These are phyloP conservation scores for Colletotrichum euphorbiae DNA, from an alignment of 2,329 filamentous ascomycete species.

Conservation along the genomic window DNA sequence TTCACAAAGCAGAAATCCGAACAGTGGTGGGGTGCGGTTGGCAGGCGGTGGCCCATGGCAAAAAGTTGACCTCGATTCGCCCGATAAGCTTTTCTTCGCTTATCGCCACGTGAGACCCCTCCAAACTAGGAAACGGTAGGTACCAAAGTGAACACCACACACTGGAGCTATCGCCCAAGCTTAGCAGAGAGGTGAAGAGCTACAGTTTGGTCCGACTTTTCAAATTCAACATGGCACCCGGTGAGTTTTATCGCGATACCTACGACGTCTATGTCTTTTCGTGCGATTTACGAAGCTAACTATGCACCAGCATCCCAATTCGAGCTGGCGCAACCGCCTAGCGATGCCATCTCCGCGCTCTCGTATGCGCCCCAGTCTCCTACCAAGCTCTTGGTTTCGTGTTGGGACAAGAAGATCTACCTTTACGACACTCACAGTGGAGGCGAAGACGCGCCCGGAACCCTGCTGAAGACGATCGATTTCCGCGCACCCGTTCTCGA, in stretches of 20 bases:
- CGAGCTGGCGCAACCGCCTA: constrained; percentile 83
- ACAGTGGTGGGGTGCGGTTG: constrained; percentile 55
- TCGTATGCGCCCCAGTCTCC: constrained; percentile 84
- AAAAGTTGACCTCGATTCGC: constrained; percentile 41
- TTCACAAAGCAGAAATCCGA: constrained; percentile 43
- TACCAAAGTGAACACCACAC: constrained; percentile 35
- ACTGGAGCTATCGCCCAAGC: constrained; percentile 28
- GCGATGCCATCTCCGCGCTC: constrained; percentile 87
- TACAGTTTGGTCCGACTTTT: constrained; percentile 13
- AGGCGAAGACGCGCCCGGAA: constrained; percentile 68
- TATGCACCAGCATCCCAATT: constrained; percentile 73
- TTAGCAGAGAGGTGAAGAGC: constrained; percentile 14
- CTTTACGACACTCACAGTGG: constrained; percentile 79
- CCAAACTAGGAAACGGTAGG: neutral
- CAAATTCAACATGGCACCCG: constrained; percentile 53
- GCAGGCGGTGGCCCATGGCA: constrained; percentile 49
- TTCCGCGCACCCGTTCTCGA: constrained; percentile 89
- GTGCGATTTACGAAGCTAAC: constrained; percentile 39
- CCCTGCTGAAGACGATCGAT: constrained; percentile 78
- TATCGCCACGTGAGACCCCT: constrained; percentile 40
- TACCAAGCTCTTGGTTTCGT: constrained; percentile 85
- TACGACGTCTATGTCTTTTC: neutral
- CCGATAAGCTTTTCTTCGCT: constrained; percentile 33
- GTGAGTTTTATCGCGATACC: constrained; percentile 45
- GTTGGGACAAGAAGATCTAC: constrained; percentile 94